Conservation (phyloP, 306 rosid genomes). For the Argentina anserina region DNA sequence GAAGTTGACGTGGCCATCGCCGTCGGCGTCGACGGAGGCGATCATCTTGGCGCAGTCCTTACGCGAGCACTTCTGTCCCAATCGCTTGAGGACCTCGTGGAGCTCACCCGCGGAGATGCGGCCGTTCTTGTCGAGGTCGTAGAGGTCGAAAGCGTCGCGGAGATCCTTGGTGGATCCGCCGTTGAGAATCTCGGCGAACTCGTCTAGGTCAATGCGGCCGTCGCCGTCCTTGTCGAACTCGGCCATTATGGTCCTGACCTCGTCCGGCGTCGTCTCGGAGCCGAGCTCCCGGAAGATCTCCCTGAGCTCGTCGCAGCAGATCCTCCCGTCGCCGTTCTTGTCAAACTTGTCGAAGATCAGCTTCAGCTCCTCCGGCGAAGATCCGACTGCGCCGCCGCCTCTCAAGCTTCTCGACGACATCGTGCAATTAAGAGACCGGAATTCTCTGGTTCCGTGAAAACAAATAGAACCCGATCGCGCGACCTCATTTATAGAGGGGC, state of each 20-base stretch:
- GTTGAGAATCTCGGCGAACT: conserved; percentile 63
- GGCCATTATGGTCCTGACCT: conserved; percentile 62
- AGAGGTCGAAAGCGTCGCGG: conserved; percentile 79
- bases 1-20: conserved; percentile 82
- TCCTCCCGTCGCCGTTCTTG: conserved; percentile 85
- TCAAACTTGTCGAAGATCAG: conserved; percentile 80
- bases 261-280: conserved; percentile 49
- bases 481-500: no score
- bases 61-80: conserved; percentile 79
- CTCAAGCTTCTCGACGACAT: not conserved
- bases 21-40: conserved; percentile 76
- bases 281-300: conserved; percentile 57
- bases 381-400: not conserved
- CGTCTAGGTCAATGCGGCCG: conserved; percentile 70
- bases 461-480: no score
- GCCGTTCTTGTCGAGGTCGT: conserved; percentile 87
- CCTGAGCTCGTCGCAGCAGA: conserved; percentile 61
- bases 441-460: no score
- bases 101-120: conserved; percentile 68
- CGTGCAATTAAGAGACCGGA: no score
- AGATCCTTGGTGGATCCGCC: conserved; percentile 50
- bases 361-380: conserved; percentile 61
- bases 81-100: conserved; percentile 56
- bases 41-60: conserved; percentile 73
- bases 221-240: conserved; percentile 81